Percentiles rank a stretch among this genome's conserved stretches.
Conservation (phyloP, 768 basidiomycete genomes). For the Chalciporus pseudorubinellus region DNA sequence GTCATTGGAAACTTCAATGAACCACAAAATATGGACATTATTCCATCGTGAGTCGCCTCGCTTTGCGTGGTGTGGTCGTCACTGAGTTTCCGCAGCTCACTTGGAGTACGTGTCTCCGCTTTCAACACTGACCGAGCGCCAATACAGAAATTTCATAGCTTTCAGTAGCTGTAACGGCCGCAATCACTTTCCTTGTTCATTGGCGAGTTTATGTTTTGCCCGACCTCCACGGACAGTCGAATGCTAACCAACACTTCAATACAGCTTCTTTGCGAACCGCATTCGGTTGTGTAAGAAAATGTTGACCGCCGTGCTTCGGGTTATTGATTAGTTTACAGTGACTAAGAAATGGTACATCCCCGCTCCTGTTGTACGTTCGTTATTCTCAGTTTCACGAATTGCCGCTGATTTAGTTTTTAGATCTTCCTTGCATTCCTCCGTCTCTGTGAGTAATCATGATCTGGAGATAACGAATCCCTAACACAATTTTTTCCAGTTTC, state of each 20-base stretch:
- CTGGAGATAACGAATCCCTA: not conserved
- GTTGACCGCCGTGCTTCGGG: not conserved
- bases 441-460: slow-evolving; percentile 23
- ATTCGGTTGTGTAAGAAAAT: slow-evolving; percentile 31
- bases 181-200: slow-evolving; percentile 34
- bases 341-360: slow-evolving; percentile 34
- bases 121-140: not conserved
- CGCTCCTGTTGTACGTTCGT: slow-evolving; percentile 24
- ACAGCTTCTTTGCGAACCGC: slow-evolving; percentile 34
- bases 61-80: not conserved
- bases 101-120: slow-evolving; percentile 21
- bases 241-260: not conserved
- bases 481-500: slow-evolving; percentile 20
- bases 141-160: slow-evolving; percentile 14
- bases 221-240: not conserved
- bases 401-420: not conserved
- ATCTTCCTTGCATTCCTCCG: slow-evolving; percentile 33
- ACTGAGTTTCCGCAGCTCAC: slow-evolving; percentile 16
- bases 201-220: slow-evolving; percentile 17
- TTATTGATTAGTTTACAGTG: slow-evolving; percentile 19
- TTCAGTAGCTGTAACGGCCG: slow-evolving; percentile 31
- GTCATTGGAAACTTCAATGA: slow-evolving; percentile 25
- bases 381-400: not conserved
- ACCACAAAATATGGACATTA: slow-evolving; percentile 26
- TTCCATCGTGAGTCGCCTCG: slow-evolving; percentile 24